Conservation (phyloP, 345 rosid species). For the Arabidopsis arenosa region DNA sequence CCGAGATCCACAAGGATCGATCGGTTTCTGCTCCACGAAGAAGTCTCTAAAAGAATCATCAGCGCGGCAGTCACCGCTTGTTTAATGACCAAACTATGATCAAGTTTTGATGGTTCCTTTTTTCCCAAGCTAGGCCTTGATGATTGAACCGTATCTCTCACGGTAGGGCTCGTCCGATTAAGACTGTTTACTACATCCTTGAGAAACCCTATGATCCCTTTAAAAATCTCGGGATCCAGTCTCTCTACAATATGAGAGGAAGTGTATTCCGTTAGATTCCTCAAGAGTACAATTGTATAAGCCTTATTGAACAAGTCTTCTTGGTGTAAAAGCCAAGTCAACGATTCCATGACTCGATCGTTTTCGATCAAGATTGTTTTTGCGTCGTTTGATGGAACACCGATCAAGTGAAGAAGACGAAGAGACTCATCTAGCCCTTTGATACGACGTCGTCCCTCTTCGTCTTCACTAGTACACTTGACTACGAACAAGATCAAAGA, state of each 20-base stretch:
- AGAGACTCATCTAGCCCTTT: slow-evolving; percentile 60
- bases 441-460: slow-evolving; percentile 6
- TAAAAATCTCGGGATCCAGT: slow-evolving; percentile 54
- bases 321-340: slow-evolving; percentile 59
- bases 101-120: slow-evolving; percentile 25
- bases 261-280: slow-evolving; percentile 47
- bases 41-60: slow-evolving; percentile 53
- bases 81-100: slow-evolving; percentile 41
- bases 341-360: slow-evolving; percentile 49
- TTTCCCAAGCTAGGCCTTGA: slow-evolving; percentile 25
- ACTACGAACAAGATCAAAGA: slow-evolving; percentile 49
- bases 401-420: slow-evolving; percentile 49
- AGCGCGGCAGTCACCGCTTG: slow-evolving; percentile 60
- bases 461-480: slow-evolving; percentile 39
- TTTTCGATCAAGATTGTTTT: slow-evolving; percentile 46
- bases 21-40: slow-evolving; percentile 65
- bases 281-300: slow-evolving; percentile 50
- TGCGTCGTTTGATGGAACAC: slow-evolving; percentile 48
- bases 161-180: slow-evolving; percentile 26
- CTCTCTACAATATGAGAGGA: slow-evolving; percentile 52
- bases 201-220: slow-evolving; percentile 51
- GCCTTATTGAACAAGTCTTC: slow-evolving; percentile 49
- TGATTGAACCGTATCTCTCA: slow-evolving; percentile 15
- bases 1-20: slow-evolving; percentile 58
- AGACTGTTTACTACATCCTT: slow-evolving; percentile 29